phyloP scores from a whole-genome alignment of 805 yeast genomes.

The Ogataea ramenticola region DNA sequence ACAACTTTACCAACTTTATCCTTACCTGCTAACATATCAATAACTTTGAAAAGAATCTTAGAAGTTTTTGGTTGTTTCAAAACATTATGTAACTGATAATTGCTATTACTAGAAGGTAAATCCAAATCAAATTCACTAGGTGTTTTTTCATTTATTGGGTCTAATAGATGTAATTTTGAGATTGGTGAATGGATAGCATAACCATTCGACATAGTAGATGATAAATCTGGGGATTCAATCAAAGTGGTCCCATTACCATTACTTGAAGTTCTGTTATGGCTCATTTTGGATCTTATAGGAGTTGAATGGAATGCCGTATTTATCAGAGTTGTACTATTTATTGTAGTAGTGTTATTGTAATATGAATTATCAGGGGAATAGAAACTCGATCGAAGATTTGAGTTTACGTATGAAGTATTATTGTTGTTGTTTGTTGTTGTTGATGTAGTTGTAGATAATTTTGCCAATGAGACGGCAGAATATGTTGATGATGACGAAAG shows the following conservation, averaged over 20 bases:
- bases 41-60: slow-evolving; percentile 40
- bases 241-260: neutral
- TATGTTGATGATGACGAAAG: neutral
- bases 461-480: neutral
- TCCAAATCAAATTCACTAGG: slow-evolving; percentile 1
- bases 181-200: neutral
- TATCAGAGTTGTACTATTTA: neutral
- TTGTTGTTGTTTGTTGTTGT: no score
- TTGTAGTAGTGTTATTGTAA: neutral
- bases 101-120: neutral
- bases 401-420: no score
- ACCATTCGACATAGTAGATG: no score
- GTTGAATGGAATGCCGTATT: neutral
- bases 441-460: neutral
- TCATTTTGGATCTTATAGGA: neutral
- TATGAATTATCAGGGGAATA: neutral
- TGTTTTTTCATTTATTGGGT: slow-evolving; percentile 1
- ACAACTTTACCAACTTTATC: slow-evolving; percentile 63
- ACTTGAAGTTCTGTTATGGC: neutral
- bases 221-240: neutral
- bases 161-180: neutral
- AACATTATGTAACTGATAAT: neutral
- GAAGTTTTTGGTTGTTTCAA: slow-evolving; percentile 5
- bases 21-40: slow-evolving; percentile 57
- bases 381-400: neutral